Evolutionary conservation across 441 rosid species (phyloP), one percentile per base, ranked within the genome.

Genomic region (Monsonia emarginata): DNA sequence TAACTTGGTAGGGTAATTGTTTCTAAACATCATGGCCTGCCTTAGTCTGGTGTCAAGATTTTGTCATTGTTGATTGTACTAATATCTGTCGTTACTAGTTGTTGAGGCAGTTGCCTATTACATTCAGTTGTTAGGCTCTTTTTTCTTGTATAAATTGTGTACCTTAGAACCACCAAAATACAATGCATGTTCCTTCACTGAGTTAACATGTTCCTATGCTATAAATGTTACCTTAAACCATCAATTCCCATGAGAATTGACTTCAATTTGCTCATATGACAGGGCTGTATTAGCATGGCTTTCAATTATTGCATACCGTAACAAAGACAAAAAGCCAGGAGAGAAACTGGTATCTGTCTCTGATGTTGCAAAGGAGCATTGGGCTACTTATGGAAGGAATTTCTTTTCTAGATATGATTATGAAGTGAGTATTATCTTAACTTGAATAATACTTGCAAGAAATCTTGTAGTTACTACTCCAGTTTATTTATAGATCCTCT

Each of bases 231-330:
- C 46, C 19, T 40, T 38, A 52, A 2, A 5, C 46, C 19, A 13
- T 54, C 14, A 68, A 77, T 42, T 68, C 58, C 46, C 24, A 14
- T 48, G 26, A 6, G 11, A 7, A 57, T 44, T 27, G 36, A 34
- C n/a, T 52, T 52, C 54, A 32, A 69, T 18, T 7, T 74, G 67
- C 61, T 19, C 7, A 59, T 70, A 63, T 81, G 52, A 66, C 84
- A 89, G 96, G 98, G 95, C 97, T 77, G 94, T 91, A 30, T 79
- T 94, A 70, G 96, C 99, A 44, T 94, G 97, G 97, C 96, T 94
- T 70, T 89, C 98, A 7, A 89, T 90, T 69, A 77, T 94, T 62
- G 97, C 97, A 16, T 72, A 83, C 78, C 81, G 69, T 79, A 90
- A 90, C 85, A 88, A 84, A 76, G 94, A 86, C 80, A 88, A 77